phyloP scores from a whole-genome alignment of 148 eudicot species.

The Simmondsia chinensis region DNA sequence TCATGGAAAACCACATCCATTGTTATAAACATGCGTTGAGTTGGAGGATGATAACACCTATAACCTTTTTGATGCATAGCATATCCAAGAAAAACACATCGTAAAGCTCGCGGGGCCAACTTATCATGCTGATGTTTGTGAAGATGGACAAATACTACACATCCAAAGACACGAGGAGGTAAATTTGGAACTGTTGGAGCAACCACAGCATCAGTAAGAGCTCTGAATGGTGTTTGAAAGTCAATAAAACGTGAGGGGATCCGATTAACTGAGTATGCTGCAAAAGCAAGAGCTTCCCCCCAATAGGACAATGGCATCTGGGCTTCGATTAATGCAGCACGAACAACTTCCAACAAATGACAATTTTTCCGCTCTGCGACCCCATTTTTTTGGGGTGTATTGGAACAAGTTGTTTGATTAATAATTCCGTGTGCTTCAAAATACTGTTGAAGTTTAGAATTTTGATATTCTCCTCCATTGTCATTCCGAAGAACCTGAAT shows the following conservation, averaged over 20 bases:
- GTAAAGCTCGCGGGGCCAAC: no score
- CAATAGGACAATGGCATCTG: not conserved
- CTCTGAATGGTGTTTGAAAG: not conserved
- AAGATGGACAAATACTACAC: not conserved
- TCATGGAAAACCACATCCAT: no score
- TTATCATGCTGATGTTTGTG: no score
- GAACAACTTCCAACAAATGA: not conserved
- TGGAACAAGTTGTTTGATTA: not conserved
- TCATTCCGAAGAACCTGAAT: no score
- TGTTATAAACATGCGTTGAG: no score
- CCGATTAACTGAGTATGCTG: not conserved
- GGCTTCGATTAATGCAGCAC: not conserved
- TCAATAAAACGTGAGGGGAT: not conserved
- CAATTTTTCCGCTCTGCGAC: not conserved
- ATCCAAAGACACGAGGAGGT: not conserved
- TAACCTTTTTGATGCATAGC: no score
- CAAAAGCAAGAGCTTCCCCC: not conserved
- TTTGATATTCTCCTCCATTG: no score
- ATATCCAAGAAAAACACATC: no score
- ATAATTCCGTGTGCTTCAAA: not conserved
- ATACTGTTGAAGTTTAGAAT: no score
- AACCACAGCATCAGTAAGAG: not conserved
- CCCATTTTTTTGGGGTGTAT: conserved; percentile 1
- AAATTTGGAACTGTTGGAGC: not conserved
- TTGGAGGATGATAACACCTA: no score